Conservation (phyloP, 1,284 basidiomycete species). For the Trichosporon ovoides region DNA sequence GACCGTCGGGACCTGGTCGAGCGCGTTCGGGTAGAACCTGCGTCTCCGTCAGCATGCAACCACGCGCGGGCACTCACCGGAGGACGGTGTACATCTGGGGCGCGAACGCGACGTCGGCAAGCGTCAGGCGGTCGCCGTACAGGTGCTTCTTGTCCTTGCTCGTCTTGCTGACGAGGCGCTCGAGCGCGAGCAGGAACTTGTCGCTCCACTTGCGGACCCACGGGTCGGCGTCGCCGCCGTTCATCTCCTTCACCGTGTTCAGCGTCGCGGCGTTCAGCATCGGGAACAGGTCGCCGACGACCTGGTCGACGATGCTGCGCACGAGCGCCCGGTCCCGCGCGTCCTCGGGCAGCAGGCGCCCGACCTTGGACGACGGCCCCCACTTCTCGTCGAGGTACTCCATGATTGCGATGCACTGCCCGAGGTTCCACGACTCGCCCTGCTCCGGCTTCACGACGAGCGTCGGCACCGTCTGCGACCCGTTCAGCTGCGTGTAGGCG, state of each 20-base stretch:
- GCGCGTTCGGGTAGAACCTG: conserved; percentile 10
- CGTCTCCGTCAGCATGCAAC: background rate
- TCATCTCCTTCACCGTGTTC: conserved; percentile 6
- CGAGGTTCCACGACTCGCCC: conserved; percentile 11
- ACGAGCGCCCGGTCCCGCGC: conserved; percentile 10
- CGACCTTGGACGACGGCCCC: background rate
- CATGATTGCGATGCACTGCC: conserved; percentile 18
- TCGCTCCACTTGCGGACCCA: conserved; percentile 13
- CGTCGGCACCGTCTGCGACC: conserved; percentile 10
- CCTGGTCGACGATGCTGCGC: conserved; percentile 12
- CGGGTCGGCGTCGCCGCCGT: conserved; percentile 8
- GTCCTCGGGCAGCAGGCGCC: conserved; percentile 11
- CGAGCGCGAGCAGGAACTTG: conserved; percentile 11
- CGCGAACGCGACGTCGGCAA: conserved; percentile 17
- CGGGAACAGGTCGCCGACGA: conserved; percentile 20
- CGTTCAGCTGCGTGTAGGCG: conserved; percentile 13
- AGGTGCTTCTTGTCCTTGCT: conserved; percentile 7
- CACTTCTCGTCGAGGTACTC: conserved; percentile 19
- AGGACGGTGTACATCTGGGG: conserved; percentile 18
- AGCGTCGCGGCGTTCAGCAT: conserved; percentile 13
- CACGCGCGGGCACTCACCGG: background rate
- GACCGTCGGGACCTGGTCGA: conserved; percentile 11
- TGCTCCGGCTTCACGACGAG: conserved; percentile 8
- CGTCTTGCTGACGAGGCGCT: conserved; percentile 10
- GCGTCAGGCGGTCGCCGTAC: conserved; percentile 16